Evolutionary conservation across 75 land plant species (phyloP), one percentile per base, ranked within the genome.

Genomic region (Picea sitchensis): DNA sequence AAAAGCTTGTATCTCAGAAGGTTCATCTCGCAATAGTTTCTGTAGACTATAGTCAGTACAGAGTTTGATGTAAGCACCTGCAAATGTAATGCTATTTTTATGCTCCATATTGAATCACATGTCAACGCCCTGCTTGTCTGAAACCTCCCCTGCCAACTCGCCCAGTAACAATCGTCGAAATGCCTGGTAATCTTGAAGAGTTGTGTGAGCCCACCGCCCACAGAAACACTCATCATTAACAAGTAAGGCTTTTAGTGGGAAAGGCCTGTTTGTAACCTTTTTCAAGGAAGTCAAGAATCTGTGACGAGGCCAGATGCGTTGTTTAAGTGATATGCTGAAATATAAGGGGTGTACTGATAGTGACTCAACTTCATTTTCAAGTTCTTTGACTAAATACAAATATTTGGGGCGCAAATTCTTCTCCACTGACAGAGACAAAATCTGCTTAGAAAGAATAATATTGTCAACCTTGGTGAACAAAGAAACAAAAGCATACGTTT

Each of bases 221-320:
- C 98, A 95, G 71, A 95, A 95, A 69, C 76, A 77, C 65, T 88
- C 86, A 77, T 95, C 98, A 76, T 91, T 85, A 71, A 90, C 93
- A 81, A 91, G 85, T 15, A 95, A 78, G 23, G 87, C 84, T 32
- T 88, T 85, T 34, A 95, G 79, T 61, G 98, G 98, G 78, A 95
- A 95, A 61, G 91, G 89, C 0, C 94, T 91, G 58, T 82, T 85
- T 44, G 98, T 94, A 75, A 89, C 87, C 83, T 85, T 95, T 79
- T 92, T 89, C 31, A 95, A 71, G 65, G 89, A 80, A 71, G 85
- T 88, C 81, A 95, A 78, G 80, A 87, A 95, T 44, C 86, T 82
- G 81, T 95, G 95, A 11, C 94, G 91, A 58, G 98, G 94, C n/a
- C 87, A 85, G 21, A 94, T 94, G 77, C 96, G 88, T 78, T 90